Evolutionary conservation across 768 basidiomycete species (phyloP), one percentile per base, ranked within the genome.

Genomic region (Albatrellus ellisii): DNA sequence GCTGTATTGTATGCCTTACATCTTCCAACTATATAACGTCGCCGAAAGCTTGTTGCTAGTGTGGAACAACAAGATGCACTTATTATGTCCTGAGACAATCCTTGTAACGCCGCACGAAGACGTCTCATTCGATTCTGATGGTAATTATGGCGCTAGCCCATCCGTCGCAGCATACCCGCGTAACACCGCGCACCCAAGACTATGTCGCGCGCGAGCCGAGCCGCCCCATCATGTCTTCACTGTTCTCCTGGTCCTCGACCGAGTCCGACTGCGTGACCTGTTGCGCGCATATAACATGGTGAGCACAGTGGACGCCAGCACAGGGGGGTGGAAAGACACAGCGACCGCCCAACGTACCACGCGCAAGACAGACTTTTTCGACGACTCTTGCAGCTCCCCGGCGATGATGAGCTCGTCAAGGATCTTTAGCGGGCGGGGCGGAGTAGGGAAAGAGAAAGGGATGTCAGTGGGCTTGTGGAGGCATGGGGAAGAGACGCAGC

Each of bases 371-470:
- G 67, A 69, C 42, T 73, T 72, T 65, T 82, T 90, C 15, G 85
- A 90, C 0, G 90, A 81, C 57, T 98, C 94, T 61, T 90, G 86
- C 51, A 98, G 64, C 61, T 98, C 94, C 32, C 94, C 94, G 10
- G 87, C 81, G 24, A 95, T 82, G 50, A 98, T 77, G 32, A 97
- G 69, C 59, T 97, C 92, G 55, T 98, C 94, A 27, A 98, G 64
- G 45, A 97, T 76, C 82, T 86, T 40, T 9, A 27, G 10, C 1
- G 11, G 26, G 44, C 18, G 25, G 20, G 4, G 42, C 43, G 15
- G 17, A 27, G n/a, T n/a, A 18, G 28, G 12, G 4, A n/a, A 14
- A 12, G 21, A 20, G 20, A 37, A 31, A 12, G 34, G 9, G 28
- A 9, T 15, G 10, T 21, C 3, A 2, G 39, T 25, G 12, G 7